Base-by-base conservation (phyloP, 176 grass and related monocot species). In the Juncus effusus region DNA sequence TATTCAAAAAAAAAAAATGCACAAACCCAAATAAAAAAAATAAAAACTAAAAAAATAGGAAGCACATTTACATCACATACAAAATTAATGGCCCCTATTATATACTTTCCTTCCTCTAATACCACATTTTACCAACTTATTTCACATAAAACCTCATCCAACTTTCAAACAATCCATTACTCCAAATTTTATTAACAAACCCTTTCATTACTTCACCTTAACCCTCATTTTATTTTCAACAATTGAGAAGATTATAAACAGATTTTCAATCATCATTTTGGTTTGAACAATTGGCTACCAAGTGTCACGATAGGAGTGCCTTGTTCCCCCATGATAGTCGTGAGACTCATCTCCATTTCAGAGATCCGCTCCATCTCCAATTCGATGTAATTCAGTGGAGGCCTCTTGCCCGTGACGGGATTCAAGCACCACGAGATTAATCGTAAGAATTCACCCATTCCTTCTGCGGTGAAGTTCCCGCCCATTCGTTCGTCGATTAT, bases 261-360 rank as follows among this genome's bases (percentile, higher is more conserved):
- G 19, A 28, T 28, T 28, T 28, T 28, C 19, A 28, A 28, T 28
- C 19, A 28, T 28, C 19, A 28, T 28, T 28, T 28, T 28, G 19
- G 19, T 28, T 28, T 28, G 73, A 99, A 99, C 35, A 99, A 81
- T 84, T 99, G 89, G 75, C 95, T 99, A 37, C 95, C 89, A 59
- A 99, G 85, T 64, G 95, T 90, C 10, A 99, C 83, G n/a, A 79
- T 99, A 57, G 95, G 42, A 38, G 72, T 85, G 47, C 64, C 62
- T 2, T 28, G 19, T 69, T 78, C 83, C 40, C 80, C 39, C 89
- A 82, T 85, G 61, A 78, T 53, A 2, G 89, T 90, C 0, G 95
- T 99, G 63, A 85, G 56, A 19, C 78, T 84, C 68, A 99, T 84
- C 73, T 99, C 95, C 36, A 84, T 83, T 15, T 99, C 85, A 0